phyloP scores from a whole-genome alignment of 1,284 basidiomycete genomes.

The Cryptococcus maquisensis region DNA sequence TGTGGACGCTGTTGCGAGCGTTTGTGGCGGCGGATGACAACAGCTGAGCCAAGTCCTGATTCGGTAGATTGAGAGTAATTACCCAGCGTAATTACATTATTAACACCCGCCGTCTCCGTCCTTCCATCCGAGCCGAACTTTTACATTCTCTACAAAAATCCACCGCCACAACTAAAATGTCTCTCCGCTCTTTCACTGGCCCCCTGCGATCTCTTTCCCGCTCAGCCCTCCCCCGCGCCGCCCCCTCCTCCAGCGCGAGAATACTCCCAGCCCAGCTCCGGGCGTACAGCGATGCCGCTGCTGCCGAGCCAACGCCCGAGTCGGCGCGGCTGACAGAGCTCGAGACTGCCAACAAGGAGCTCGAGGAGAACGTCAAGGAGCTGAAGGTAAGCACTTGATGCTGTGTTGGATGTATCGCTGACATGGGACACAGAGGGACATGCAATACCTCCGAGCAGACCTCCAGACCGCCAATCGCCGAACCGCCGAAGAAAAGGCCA shows the following conservation, averaged over 20 bases:
- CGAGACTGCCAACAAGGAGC: conserved; percentile 24
- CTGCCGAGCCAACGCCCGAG: conserved; percentile 5
- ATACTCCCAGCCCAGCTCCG: conserved; percentile 3
- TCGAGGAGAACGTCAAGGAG: conserved; percentile 36
- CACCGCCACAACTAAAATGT: conserved; percentile 3
- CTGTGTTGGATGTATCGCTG: neutral
- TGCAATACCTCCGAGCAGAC: conserved; percentile 87
- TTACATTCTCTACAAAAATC: neutral
- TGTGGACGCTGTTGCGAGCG: too few species aligned
- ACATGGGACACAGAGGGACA: conserved; percentile 58
- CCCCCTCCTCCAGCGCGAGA: neutral
- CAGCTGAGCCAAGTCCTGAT: too few species aligned
- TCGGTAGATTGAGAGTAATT: too few species aligned
- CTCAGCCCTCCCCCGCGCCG: conserved; percentile 7
- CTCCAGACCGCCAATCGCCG: conserved; percentile 92
- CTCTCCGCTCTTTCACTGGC: conserved; percentile 8
- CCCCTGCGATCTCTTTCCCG: conserved; percentile 11
- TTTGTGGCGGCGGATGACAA: too few species aligned
- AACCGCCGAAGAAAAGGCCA: conserved; percentile 81
- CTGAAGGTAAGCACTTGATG: conserved; percentile 29
- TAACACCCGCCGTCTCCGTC: neutral
- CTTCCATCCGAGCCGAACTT: neutral
- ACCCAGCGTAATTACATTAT: neutral
- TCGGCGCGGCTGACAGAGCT: conserved; percentile 18
- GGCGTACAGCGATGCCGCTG: conserved; percentile 15